Evolutionary conservation across 257 asterid genomes (phyloP), one percentile per base, ranked within the genome.

Genomic region (Gentiana macrophylla): DNA sequence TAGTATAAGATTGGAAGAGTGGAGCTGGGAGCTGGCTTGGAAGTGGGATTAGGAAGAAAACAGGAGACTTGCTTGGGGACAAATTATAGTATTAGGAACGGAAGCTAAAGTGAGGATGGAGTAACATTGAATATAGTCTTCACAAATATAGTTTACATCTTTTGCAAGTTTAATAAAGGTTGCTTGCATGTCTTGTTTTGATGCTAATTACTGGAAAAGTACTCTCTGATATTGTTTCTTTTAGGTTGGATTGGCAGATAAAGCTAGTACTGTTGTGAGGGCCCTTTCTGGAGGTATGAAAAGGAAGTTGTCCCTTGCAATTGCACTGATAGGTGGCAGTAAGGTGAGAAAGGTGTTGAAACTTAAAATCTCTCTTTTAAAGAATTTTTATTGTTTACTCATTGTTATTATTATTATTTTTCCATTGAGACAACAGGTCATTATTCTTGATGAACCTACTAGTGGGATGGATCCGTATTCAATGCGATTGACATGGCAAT

Each of bases 381-480:
- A 51, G 56, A 70, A 62, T 63, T 35, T 65, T 69, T 52, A 52
- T 24, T 41, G 6, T 10, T 10, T 41, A 41, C 46, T 41, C 46
- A 41, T 41, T 62, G 72, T 52, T 36, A 45, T 58, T 54, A 48
- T 60, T 62, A 36, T 59, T 56, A 69, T 59, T 53, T 24, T 24
- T 24, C 24, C 24, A 24, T 24, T 24, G 24, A 24, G 57, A 55
- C 71, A 76, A 86, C 55, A 65, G 70, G 88, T 91, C 64, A 70
- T 91, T 77, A 70, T 91, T 77, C 96, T 91, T 55, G 98, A 91
- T 78, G 98, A 91, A 71, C 98, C 98, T 47, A 91, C 98, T 11
- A 91, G 98, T 77, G 98, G 98, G 66, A 91, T 91, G 98, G 98
- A 91, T 79, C 98, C 98, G 13, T 91, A 91, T 75, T 91, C 98